phyloP scores from a whole-genome alignment of 2,329 filamentous ascomycete genomes.

The Aspergillus sp. region DNA sequence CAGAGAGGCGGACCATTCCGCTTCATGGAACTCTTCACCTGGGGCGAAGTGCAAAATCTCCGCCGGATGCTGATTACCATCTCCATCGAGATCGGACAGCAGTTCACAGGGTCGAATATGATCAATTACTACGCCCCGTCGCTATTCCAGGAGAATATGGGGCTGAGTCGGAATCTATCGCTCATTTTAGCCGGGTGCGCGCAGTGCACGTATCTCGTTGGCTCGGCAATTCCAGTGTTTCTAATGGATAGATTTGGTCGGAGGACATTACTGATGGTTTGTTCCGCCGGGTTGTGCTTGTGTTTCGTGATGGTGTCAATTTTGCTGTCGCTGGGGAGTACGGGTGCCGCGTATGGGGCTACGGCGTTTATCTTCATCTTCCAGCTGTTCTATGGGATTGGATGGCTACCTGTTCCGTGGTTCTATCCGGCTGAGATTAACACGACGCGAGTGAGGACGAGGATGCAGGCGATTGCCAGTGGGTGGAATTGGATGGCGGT shows the following conservation, averaged over 20 bases:
- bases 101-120: conserved; percentile 34
- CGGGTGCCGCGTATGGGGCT: conserved; percentile 34
- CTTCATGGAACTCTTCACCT: conserved; percentile 31
- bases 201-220: conserved; percentile 36
- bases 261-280: conserved; percentile 37
- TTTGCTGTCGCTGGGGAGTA: conserved; percentile 29
- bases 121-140: conserved; percentile 40
- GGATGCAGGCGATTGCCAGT: conserved; percentile 37
- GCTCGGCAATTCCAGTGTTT: conserved; percentile 37
- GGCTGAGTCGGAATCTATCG: conserved; percentile 43
- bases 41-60: conserved; percentile 27
- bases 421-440: conserved; percentile 40
- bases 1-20: conserved; percentile 27
- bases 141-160: conserved; percentile 36
- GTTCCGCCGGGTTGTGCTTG: conserved; percentile 37
- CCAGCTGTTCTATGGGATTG: conserved; percentile 40
- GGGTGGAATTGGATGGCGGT: conserved; percentile 34
- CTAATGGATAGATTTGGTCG: conserved; percentile 41
- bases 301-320: conserved; percentile 40
- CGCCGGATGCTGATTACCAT: conserved; percentile 29
- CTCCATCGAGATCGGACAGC: conserved; percentile 32
- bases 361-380: conserved; percentile 44
- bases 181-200: conserved; percentile 49
- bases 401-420: conserved; percentile 42
- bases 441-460: conserved; percentile 37